Evolutionary conservation across 495 filamentous ascomycete genomes (phyloP).

Genomic region (Neurospora africana): DNA sequence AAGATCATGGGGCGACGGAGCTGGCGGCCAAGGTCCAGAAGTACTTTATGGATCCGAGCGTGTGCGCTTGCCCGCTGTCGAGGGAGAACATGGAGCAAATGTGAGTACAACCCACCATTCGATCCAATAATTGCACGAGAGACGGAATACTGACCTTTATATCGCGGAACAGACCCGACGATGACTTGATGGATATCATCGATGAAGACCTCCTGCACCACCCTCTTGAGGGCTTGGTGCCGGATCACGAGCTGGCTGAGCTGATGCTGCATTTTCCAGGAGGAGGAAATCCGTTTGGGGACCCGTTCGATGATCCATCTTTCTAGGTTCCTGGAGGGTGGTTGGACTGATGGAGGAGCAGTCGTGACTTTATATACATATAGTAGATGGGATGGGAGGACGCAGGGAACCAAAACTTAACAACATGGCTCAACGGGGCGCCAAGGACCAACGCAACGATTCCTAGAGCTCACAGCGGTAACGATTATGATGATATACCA

Average conservation of each 20-base stretch:
- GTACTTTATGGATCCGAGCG: background rate
- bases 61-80: background rate
- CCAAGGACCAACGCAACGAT: background rate
- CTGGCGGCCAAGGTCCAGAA: background rate
- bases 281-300: background rate
- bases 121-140: background rate
- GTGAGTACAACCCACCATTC: background rate
- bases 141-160: background rate
- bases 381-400: background rate
- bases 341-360: background rate
- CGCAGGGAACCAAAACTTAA: background rate
- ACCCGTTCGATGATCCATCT: background rate
- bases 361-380: background rate
- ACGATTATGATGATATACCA: background rate
- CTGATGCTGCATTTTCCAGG: background rate
- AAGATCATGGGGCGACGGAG: background rate
- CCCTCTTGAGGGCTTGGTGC: background rate
- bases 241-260: background rate
- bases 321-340: background rate
- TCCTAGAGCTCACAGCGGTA: background rate
- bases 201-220: background rate
- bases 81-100: background rate
- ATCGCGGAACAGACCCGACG: background rate
- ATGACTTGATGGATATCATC: background rate
- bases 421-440: background rate